Evolutionary conservation across 768 basidiomycete species (phyloP).

Genomic region (Rhizopogon sp.): DNA sequence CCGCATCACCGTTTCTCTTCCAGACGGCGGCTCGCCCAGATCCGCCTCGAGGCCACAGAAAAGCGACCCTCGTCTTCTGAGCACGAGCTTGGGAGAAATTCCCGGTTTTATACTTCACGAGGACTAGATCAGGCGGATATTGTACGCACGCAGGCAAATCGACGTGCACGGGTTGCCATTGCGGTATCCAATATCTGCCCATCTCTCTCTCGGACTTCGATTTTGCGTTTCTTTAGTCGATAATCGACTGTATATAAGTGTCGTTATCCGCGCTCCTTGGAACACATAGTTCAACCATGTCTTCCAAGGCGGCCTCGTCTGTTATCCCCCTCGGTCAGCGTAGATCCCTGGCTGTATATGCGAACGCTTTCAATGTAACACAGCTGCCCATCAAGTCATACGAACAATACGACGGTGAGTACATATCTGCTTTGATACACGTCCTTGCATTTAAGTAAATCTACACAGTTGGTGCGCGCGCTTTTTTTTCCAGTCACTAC

Average conservation of each 20-base stretch:
- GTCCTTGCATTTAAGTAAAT: conserved; percentile 1
- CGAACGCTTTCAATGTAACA: conserved; percentile 30
- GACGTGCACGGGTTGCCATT: neutral
- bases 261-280: neutral
- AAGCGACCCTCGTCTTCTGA: neutral
- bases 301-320: neutral
- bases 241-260: neutral
- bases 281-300: neutral
- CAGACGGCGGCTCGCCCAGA: too few species aligned
- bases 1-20: neutral
- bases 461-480: neutral
- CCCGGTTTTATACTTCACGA: neutral
- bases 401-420: conserved; percentile 30
- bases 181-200: neutral
- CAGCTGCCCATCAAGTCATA: conserved; percentile 24
- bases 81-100: conserved; percentile 3
- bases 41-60: neutral
- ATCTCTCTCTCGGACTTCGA: neutral
- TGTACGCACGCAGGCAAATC: neutral
- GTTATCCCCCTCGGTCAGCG: neutral
- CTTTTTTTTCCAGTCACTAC: conserved; percentile 21
- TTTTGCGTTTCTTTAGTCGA: too few species aligned
- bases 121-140: neutral
- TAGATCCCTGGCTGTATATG: conserved; percentile 14
- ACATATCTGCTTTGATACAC: neutral